Conservation (phyloP, 768 basidiomycete species). For the Gloeopeniophorella convolvens region DNA sequence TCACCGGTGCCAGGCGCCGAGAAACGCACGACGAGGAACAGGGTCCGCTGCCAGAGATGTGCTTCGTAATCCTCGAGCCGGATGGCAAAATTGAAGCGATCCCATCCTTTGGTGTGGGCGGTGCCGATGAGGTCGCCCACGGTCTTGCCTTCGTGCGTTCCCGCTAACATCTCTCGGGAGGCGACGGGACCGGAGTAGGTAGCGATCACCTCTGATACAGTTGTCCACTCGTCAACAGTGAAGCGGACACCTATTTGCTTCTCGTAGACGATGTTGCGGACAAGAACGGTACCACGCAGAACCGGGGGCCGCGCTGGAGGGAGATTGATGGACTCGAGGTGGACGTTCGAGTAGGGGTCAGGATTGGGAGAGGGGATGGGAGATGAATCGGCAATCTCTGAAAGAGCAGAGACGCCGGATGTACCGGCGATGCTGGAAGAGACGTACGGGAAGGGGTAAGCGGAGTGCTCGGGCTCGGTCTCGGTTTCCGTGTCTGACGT, state of each 20-base stretch:
- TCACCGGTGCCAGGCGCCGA: constrained; percentile 47
- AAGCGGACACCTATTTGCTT: constrained; percentile 84
- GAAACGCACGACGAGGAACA: constrained; percentile 60
- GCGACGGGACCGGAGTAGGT: constrained; percentile 35
- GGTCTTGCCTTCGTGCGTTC: constrained; percentile 19
- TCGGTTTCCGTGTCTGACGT: constrained; percentile 24
- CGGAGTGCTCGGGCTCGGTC: constrained; percentile 30
- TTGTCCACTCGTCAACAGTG: constrained; percentile 92
- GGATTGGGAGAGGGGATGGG: constrained; percentile 31
- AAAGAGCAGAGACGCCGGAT: constrained; percentile 18
- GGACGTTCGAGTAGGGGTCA: constrained; percentile 29
- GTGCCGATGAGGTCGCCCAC: constrained; percentile 38
- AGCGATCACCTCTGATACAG: constrained; percentile 73
- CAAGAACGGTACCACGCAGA: constrained; percentile 72
- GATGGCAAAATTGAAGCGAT: constrained; percentile 45
- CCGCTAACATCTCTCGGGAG: constrained; percentile 28
- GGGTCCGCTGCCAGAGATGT: constrained; percentile 41
- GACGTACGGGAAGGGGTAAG: constrained; percentile 22
- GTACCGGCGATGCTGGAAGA: constrained; percentile 22
- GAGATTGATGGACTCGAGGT: constrained; percentile 35
- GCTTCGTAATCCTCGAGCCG: constrained; percentile 65
- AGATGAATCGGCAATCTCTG: constrained; percentile 27
- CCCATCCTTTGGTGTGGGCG: constrained; percentile 24
- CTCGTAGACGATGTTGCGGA: constrained; percentile 80
- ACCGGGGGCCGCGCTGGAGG: constrained; percentile 32